Evolutionary conservation across 805 yeast genomes (phyloP).

Genomic region (Schwanniomyces vanrijiae): DNA sequence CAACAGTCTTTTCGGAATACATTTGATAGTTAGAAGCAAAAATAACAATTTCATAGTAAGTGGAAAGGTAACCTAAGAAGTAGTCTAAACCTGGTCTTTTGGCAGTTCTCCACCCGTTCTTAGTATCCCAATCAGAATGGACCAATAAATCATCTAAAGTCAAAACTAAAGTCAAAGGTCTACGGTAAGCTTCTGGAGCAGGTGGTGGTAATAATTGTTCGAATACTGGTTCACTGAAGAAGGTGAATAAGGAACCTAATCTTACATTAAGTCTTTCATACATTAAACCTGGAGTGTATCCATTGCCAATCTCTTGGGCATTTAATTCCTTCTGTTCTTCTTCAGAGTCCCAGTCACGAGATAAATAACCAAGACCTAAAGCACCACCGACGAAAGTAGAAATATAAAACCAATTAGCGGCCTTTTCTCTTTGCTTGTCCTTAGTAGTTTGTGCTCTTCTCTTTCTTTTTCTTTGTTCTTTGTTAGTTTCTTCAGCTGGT

Average conservation of each 20-base stretch:
- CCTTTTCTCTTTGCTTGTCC: conserved; percentile 79
- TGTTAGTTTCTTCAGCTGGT: conserved; percentile 13
- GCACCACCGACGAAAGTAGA: conserved; percentile 52
- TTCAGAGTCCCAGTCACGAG: conserved; percentile 82
- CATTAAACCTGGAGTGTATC: conserved; percentile 64
- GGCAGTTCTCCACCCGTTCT: conserved; percentile 97
- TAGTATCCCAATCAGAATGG: conserved; percentile 89
- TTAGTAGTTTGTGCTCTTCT: conserved; percentile 61
- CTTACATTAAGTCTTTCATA: conserved; percentile 72
- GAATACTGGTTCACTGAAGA: conserved; percentile 90
- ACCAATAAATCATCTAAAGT: conserved; percentile 87
- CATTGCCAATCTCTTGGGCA: conserved; percentile 57
- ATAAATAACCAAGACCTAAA: conserved; percentile 62
- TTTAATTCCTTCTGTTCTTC: conserved; percentile 60
- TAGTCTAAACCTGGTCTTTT: conserved; percentile 98
- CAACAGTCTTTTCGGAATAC: conserved; percentile 79
- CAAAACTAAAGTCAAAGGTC: conserved; percentile 87
- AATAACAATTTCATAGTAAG: conserved; percentile 92
- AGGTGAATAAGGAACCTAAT: conserved; percentile 70
- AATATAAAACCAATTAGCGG: conserved; percentile 73
- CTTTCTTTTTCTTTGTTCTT: conserved; percentile 33
- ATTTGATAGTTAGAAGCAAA: conserved; percentile 84
- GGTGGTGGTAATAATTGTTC: conserved; percentile 94
- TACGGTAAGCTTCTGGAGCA: conserved; percentile 84
- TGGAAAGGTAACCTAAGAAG: conserved; percentile 90